phyloP scores from a whole-genome alignment of 352 stramenopile species.

The Pythium aquatile region DNA sequence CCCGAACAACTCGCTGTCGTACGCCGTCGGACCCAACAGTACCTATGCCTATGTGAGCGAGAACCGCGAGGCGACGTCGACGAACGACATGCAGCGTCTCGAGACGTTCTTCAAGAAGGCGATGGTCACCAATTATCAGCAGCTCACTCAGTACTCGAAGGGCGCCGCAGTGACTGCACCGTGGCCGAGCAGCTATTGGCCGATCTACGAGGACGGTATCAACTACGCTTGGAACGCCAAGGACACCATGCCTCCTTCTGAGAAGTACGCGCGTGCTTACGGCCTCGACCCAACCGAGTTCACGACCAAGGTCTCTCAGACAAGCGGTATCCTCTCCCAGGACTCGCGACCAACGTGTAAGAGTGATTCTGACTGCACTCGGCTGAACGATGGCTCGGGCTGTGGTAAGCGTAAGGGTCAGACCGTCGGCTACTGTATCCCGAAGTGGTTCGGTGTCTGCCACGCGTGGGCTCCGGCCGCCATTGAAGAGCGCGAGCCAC shows the following conservation, averaged over 20 bases:
- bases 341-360: conserved; percentile 3
- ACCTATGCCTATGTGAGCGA: not conserved
- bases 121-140: conserved; percentile 20
- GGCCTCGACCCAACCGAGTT: conserved; percentile 16
- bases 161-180: conserved; percentile 1
- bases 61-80: conserved; percentile 10
- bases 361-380: conserved; percentile 12
- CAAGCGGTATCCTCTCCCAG: conserved; percentile 18
- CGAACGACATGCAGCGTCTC: conserved; percentile 15
- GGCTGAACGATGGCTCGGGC: conserved; percentile 10
- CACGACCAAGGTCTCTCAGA: conserved; percentile 20
- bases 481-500: conserved; percentile 27
- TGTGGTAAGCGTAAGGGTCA: conserved; percentile 21
- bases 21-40: not conserved
- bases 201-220: conserved; percentile 27
- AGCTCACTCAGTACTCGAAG: conserved; percentile 18
- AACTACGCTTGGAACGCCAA: conserved; percentile 20
- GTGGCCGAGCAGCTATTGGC: conserved; percentile 26
- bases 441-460: conserved; percentile 28
- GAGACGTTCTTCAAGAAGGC: conserved; percentile 18
- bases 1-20: conserved; percentile 14
- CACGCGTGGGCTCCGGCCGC: conserved; percentile 28
- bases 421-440: conserved; percentile 21
- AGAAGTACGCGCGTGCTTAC: conserved; percentile 29
- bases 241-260: conserved; percentile 11